These are phyloP conservation scores for Apiosordaria backusii DNA, from an alignment of 495 filamentous ascomycete genomes.

Conservation along the genomic window DNA sequence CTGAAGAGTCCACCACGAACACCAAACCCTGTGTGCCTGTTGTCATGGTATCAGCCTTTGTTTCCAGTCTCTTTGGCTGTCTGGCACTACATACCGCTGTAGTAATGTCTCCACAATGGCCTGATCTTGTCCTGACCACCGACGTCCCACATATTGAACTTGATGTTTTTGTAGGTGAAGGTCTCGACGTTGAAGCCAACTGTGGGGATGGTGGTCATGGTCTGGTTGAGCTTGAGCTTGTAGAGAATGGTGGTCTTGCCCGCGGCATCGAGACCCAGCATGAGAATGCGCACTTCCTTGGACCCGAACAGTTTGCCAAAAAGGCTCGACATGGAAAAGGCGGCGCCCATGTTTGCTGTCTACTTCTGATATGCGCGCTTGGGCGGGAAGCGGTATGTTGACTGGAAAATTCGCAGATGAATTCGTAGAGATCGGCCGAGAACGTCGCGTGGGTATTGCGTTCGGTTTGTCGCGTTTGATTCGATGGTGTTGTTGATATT, in stretches of 20 bases:
- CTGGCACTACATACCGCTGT: conserved; percentile 65
- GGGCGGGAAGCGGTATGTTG: background rate
- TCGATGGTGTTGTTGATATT: background rate
- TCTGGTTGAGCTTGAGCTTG: conserved; percentile 96
- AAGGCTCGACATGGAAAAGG: conserved; percentile 24
- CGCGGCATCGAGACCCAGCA: conserved; percentile 95
- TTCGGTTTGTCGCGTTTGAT: background rate
- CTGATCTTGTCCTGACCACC: conserved; percentile 99
- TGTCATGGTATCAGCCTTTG: conserved; percentile 6
- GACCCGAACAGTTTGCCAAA: conserved; percentile 97
- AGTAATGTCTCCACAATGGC: conserved; percentile 97
- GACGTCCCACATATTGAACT: conserved; percentile 99
- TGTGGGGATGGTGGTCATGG: conserved; percentile 98
- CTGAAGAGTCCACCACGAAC: conserved; percentile 94
- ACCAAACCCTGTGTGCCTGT: conserved; percentile 92
- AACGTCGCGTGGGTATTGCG: background rate
- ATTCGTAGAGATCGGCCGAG: background rate
- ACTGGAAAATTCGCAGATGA: background rate
- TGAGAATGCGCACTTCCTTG: conserved; percentile 96
- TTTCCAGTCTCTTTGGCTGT: background rate
- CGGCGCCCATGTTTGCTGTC: conserved; percentile 25
- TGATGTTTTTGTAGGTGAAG: conserved; percentile 98
- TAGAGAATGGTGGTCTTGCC: conserved; percentile 99
- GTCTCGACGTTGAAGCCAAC: conserved; percentile 99
- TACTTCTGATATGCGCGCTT: conserved; percentile 9